Conservation (phyloP, 306 rosid species). For the Vigna hirtella region DNA sequence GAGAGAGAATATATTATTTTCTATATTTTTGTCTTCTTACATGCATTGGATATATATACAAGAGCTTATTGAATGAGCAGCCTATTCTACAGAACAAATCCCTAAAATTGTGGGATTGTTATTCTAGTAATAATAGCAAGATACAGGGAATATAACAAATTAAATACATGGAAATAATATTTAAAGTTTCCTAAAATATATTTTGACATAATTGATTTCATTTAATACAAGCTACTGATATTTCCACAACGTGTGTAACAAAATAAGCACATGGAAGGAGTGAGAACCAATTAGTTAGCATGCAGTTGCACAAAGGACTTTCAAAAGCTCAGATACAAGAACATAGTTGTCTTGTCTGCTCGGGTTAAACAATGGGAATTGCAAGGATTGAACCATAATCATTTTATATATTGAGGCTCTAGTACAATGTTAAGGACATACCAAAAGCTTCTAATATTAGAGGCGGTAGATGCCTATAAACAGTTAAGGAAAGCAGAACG, state of each 20-base stretch:
- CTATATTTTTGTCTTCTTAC: too few relatives aligned
- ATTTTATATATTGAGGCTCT: not conserved
- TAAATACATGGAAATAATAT: too few relatives aligned
- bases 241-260: not conserved
- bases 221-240: constrained; percentile 32
- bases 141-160: too few relatives aligned
- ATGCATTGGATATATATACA: too few relatives aligned
- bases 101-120: too few relatives aligned
- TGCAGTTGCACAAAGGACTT: constrained; percentile 8
- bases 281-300: not conserved
- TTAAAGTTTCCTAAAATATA: too few relatives aligned
- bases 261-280: not conserved
- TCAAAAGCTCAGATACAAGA: constrained; percentile 1
- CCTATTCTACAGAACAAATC: too few relatives aligned
- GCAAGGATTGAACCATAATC: not conserved
- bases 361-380: not conserved
- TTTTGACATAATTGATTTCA: not conserved
- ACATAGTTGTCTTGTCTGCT: not conserved
- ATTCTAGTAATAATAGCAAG: too few relatives aligned
- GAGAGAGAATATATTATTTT: too few relatives aligned
- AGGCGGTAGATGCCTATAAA: not conserved
- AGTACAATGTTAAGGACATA: not conserved
- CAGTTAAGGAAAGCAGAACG: not conserved
- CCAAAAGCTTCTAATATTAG: not conserved
- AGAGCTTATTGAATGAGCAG: too few relatives aligned